Evolutionary conservation across 108 stramenopile genomes (phyloP).

Genomic region (Skeletonema potamos): DNA sequence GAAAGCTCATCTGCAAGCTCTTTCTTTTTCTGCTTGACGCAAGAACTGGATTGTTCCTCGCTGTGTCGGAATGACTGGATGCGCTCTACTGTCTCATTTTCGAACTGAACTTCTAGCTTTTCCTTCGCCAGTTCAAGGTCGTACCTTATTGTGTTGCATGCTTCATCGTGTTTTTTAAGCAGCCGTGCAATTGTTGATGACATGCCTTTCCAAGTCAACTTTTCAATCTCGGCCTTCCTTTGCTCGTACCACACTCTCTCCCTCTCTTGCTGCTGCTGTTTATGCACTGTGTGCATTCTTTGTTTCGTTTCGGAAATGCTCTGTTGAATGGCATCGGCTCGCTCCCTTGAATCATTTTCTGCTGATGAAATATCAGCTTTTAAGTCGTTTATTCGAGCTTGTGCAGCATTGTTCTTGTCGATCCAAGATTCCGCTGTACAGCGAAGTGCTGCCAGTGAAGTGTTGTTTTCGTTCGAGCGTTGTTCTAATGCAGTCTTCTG

Average conservation of each 20-base stretch:
- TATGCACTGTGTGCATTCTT: not conserved
- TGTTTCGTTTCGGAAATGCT: slow-evolving; percentile 26
- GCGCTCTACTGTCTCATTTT: slow-evolving; percentile 25
- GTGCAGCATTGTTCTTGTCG: slow-evolving; percentile 10
- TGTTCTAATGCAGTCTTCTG: slow-evolving; percentile 3
- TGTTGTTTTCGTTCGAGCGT: not conserved
- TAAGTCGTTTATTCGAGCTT: slow-evolving; percentile 5
- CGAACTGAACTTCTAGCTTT: slow-evolving; percentile 41
- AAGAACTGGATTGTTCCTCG: slow-evolving; percentile 20
- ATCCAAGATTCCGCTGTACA: slow-evolving; percentile 5
- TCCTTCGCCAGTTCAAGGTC: slow-evolving; percentile 20
- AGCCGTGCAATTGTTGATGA: slow-evolving; percentile 32
- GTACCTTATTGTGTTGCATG: slow-evolving; percentile 33
- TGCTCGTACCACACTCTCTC: slow-evolving; percentile 34
- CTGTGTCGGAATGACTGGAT: slow-evolving; percentile 17
- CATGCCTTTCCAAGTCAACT: slow-evolving; percentile 28
- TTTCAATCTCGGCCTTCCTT: slow-evolving; percentile 20
- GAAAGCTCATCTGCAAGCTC: slow-evolving; percentile 19
- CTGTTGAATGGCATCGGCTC: slow-evolving; percentile 9
- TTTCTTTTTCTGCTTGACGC: slow-evolving; percentile 15
- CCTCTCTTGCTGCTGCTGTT: slow-evolving; percentile 15
- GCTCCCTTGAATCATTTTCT: slow-evolving; percentile 18
- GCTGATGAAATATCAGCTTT: slow-evolving; percentile 14
- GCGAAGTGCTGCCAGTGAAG: not conserved
- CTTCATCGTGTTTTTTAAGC: slow-evolving; percentile 28